phyloP scores from a whole-genome alignment of 495 filamentous ascomycete species.

The Cetradonia linearis region DNA sequence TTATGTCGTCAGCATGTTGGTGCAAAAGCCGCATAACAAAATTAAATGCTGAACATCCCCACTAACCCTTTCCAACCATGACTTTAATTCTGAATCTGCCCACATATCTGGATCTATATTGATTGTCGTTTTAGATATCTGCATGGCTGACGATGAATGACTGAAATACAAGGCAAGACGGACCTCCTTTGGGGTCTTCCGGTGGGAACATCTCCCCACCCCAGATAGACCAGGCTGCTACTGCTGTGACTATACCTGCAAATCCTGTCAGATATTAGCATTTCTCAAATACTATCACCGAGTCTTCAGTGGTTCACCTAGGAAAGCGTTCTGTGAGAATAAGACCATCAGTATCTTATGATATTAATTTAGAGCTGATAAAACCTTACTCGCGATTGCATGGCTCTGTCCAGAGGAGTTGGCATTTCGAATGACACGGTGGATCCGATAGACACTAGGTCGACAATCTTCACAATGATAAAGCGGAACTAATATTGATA shows the following conservation, averaged over 20 bases:
- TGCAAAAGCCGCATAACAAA: background rate
- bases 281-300: background rate
- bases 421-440: slow-evolving; percentile 43
- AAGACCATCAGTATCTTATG: slow-evolving; percentile 16
- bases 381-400: slow-evolving; percentile 60
- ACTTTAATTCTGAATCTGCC: slow-evolving; percentile 59
- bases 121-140: background rate
- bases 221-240: slow-evolving; percentile 76
- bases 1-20: background rate
- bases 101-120: slow-evolving; percentile 53
- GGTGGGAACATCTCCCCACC: slow-evolving; percentile 69
- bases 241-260: slow-evolving; percentile 72
- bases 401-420: slow-evolving; percentile 65
- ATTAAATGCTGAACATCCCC: too few species aligned
- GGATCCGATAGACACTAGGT: background rate
- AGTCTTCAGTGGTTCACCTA: slow-evolving; percentile 37
- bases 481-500: too few species aligned
- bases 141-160: background rate
- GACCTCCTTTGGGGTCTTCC: slow-evolving; percentile 69
- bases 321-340: slow-evolving; percentile 40
- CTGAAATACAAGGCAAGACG: slow-evolving; percentile 8
- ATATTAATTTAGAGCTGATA: background rate
- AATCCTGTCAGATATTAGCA: slow-evolving; percentile 41
- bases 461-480: background rate
- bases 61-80: slow-evolving; percentile 71